Evolutionary conservation across 768 basidiomycete species (phyloP).

Genomic region (Lentinus tigrinus): DNA sequence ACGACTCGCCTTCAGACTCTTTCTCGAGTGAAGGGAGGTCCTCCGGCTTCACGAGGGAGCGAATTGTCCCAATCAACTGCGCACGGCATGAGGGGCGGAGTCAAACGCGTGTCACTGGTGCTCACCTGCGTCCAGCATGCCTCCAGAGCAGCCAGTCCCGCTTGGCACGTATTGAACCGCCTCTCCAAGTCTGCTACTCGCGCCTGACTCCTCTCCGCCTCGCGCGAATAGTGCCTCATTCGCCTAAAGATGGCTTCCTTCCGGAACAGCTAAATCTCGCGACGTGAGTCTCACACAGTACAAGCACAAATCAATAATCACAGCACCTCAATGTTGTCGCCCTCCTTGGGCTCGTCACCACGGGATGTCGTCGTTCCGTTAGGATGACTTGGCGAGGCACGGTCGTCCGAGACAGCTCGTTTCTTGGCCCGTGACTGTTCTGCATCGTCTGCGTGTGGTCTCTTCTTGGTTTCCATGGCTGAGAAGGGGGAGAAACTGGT

Average conservation of each 20-base stretch:
- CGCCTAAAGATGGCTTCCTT: slow-evolving; percentile 33
- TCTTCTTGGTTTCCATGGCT: slow-evolving; percentile 27
- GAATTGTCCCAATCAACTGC: slow-evolving; percentile 28
- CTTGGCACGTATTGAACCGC: slow-evolving; percentile 25
- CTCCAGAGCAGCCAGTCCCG: slow-evolving; percentile 29
- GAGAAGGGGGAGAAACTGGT: neutral
- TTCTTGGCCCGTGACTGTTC: slow-evolving; percentile 28
- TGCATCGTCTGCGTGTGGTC: slow-evolving; percentile 26
- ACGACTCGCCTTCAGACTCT: slow-evolving; percentile 23
- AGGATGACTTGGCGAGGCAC: slow-evolving; percentile 23
- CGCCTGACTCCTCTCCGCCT: slow-evolving; percentile 27
- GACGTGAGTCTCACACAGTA: neutral
- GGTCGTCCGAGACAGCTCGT: slow-evolving; percentile 25
- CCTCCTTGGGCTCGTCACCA: slow-evolving; percentile 29
- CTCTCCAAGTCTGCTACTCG: slow-evolving; percentile 30
- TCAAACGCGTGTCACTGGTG: neutral
- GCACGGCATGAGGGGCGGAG: neutral
- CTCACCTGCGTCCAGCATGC: slow-evolving; percentile 31
- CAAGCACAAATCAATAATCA: neutral
- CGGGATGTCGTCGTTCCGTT: slow-evolving; percentile 24
- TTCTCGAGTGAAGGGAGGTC: slow-evolving; percentile 24
- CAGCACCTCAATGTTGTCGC: slow-evolving; percentile 28
- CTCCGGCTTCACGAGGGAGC: slow-evolving; percentile 27
- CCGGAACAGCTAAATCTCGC: slow-evolving; percentile 23
- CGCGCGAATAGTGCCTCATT: slow-evolving; percentile 33